A percentile compares a stretch with the other conserved stretches of the same genome.
Conservation (phyloP, 2,329 filamentous ascomycete genomes). For the Microcyclosporella mali region DNA sequence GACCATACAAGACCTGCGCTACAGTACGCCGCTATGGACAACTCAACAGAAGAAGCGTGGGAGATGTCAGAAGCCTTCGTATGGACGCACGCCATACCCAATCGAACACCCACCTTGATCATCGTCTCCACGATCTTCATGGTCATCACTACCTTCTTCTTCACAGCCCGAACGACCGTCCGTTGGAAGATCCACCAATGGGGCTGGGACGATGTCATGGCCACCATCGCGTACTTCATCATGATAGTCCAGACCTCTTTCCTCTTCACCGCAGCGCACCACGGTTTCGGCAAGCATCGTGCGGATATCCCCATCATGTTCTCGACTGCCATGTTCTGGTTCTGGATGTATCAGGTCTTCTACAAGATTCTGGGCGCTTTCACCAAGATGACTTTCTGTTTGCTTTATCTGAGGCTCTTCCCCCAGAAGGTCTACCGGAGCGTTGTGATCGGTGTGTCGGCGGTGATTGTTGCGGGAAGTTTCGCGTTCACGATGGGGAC, state of each 20-base stretch:
- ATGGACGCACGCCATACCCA: constrained; percentile 8
- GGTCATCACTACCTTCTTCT: constrained; percentile 17
- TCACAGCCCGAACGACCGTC: constrained; percentile 6
- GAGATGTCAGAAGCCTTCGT: too few relatives aligned
- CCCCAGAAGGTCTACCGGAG: constrained; percentile 9
- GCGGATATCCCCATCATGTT: constrained; percentile 13
- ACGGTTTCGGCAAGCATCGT: constrained; percentile 23
- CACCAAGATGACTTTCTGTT: constrained; percentile 25
- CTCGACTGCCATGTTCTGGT: constrained; percentile 17
- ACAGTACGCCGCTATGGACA: too few relatives aligned
- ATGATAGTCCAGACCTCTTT: constrained; percentile 19
- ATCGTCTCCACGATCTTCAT: constrained; percentile 20
- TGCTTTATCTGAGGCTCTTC: constrained; percentile 23
- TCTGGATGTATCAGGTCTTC: constrained; percentile 26
- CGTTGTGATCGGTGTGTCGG: constrained; percentile 8
- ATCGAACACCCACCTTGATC: constrained; percentile 13
- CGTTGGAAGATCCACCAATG: constrained; percentile 4
- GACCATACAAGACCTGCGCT: too few relatives aligned
- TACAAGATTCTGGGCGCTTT: constrained; percentile 25
- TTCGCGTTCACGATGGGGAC: constrained; percentile 23
- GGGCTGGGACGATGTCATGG: constrained; percentile 21
- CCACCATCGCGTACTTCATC: constrained; percentile 15
- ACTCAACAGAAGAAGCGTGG: too few relatives aligned
- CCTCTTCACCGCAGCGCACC: constrained; percentile 16
- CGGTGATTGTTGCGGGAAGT: constrained; percentile 13